These are phyloP conservation scores for Danielia oregonensis DNA, from an alignment of 805 yeast genomes.

Conservation along the genomic window DNA sequence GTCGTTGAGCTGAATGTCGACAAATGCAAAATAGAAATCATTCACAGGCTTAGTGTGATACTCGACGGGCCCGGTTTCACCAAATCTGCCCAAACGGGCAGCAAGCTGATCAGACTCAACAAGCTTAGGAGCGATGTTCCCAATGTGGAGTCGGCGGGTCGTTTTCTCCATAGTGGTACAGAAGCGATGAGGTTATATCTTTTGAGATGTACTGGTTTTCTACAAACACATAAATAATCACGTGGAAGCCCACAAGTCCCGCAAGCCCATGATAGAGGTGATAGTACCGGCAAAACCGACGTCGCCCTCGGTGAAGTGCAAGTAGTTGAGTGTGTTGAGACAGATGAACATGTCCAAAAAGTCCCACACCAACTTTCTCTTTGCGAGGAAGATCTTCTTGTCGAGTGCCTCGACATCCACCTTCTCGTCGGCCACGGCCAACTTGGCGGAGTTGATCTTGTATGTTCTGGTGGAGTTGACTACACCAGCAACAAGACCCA, in stretches of 20 bases:
- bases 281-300: slow-evolving; percentile 82
- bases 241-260: slow-evolving; percentile 62
- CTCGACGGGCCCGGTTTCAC: slow-evolving; percentile 49
- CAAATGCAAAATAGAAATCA: slow-evolving; percentile 60
- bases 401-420: slow-evolving; percentile 34
- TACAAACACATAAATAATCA: slow-evolving; percentile 1
- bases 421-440: slow-evolving; percentile 22
- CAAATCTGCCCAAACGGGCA: slow-evolving; percentile 60
- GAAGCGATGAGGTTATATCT: slow-evolving; percentile 4
- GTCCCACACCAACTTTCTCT: slow-evolving; percentile 72
- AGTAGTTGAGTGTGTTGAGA: slow-evolving; percentile 56
- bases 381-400: slow-evolving; percentile 45
- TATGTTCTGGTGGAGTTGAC: slow-evolving; percentile 55
- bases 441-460: slow-evolving; percentile 41
- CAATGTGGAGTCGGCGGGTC: slow-evolving; percentile 50
- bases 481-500: slow-evolving; percentile 63
- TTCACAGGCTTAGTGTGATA: slow-evolving; percentile 52
- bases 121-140: slow-evolving; percentile 57
- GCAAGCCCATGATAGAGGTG: slow-evolving; percentile 75
- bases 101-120: slow-evolving; percentile 46
- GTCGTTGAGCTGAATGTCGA: slow-evolving; percentile 53
- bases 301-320: slow-evolving; percentile 69
- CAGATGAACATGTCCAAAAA: slow-evolving; percentile 73
- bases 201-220: no score
- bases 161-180: slow-evolving; percentile 1